Evolutionary conservation across 1,284 basidiomycete species (phyloP).

Genomic region (Salmacisia buchloeana): DNA sequence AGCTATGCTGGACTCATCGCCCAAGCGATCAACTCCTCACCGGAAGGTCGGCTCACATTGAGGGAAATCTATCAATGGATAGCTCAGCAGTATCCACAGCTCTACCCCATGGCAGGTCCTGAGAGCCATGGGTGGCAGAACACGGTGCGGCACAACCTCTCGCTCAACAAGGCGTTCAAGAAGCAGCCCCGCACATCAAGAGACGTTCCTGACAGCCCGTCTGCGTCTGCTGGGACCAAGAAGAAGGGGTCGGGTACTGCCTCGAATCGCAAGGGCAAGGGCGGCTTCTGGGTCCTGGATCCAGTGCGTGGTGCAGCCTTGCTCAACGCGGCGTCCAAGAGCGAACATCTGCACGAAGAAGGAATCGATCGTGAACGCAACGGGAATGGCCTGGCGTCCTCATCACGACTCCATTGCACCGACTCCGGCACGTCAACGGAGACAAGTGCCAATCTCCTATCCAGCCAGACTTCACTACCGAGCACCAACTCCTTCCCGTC

Average conservation of each 20-base stretch:
- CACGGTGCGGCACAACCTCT: slow-evolving; percentile 43
- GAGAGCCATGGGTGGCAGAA: slow-evolving; percentile 44
- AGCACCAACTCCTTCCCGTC: no score
- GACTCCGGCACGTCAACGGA: no score
- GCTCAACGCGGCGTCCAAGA: neutral
- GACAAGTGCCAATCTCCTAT: no score
- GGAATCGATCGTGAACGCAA: neutral
- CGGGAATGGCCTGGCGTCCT: no score
- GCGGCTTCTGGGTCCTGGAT: slow-evolving; percentile 2
- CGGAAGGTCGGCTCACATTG: slow-evolving; percentile 37
- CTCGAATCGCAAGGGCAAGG: neutral
- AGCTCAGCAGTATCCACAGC: slow-evolving; percentile 28
- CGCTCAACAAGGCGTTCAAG: slow-evolving; percentile 39
- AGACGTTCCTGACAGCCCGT: slow-evolving; percentile 32
- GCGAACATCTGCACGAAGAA: neutral
- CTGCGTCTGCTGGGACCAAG: neutral
- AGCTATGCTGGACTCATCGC: slow-evolving; percentile 44
- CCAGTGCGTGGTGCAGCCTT: neutral
- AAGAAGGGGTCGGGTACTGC: neutral
- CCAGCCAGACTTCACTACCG: no score
- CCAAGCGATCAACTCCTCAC: slow-evolving; percentile 38
- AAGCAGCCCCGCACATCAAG: slow-evolving; percentile 35
- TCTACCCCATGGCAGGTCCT: slow-evolving; percentile 32
- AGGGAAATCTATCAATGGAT: slow-evolving; percentile 46
- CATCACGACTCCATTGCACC: neutral